These are phyloP conservation scores for Lactarius tabidus DNA, from an alignment of 768 basidiomycete genomes.

Conservation along the genomic window DNA sequence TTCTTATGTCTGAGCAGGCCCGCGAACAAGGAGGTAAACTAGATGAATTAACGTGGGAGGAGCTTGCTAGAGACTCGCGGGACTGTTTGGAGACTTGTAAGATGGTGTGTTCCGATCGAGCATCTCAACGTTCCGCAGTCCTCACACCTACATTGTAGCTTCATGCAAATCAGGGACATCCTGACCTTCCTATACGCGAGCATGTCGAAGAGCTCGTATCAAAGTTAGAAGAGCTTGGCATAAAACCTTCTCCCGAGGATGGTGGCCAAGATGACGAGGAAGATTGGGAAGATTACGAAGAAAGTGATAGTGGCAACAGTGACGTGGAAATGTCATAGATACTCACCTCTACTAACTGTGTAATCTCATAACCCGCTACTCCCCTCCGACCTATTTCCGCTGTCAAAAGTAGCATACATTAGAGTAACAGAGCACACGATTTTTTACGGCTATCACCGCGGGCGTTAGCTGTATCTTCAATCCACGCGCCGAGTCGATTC, in stretches of 20 bases:
- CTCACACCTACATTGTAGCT: conserved; percentile 42
- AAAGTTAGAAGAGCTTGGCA: conserved; percentile 62
- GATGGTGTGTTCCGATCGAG: conserved; percentile 44
- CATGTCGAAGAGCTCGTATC: conserved; percentile 72
- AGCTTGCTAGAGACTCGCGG: conserved; percentile 71
- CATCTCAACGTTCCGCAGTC: conserved; percentile 3
- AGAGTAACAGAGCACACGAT: neutral
- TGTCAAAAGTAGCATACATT: conserved; percentile 8
- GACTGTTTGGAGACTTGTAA: conserved; percentile 83
- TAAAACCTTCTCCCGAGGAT: conserved; percentile 56
- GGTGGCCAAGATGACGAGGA: conserved; percentile 50
- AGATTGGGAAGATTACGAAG: conserved; percentile 61
- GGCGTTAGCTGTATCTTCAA: neutral
- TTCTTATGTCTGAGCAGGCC: conserved; percentile 71
- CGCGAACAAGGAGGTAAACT: conserved; percentile 47
- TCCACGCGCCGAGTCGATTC: neutral
- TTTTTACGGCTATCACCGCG: neutral
- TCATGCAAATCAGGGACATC: conserved; percentile 65
- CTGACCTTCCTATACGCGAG: conserved; percentile 69
- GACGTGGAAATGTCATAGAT: conserved; percentile 42
- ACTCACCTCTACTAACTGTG: neutral
- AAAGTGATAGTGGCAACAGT: conserved; percentile 46
- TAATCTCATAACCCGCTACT: neutral
- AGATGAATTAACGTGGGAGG: conserved; percentile 61
- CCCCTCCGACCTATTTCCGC: neutral